Base-by-base conservation (phyloP, 305 asterid species). In the Rubia tinctorum region DNA sequence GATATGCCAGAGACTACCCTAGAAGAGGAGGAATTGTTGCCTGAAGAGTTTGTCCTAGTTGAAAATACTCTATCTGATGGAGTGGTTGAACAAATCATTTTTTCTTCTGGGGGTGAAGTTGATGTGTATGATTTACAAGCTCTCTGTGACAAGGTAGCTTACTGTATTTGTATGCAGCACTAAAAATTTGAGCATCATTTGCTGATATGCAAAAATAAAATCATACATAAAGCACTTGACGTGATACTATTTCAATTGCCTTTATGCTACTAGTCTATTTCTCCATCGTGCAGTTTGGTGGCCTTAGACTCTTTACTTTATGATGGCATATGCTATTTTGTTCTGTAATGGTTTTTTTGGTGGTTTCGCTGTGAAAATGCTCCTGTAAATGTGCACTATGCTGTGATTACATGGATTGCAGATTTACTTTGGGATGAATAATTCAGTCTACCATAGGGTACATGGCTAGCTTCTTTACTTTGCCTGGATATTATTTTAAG, bases 121-220 rank as follows among this genome's bases (percentile, higher is more conserved):
- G 97, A 95, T 63, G 90, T 92, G 61, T 95, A 89, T 84, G 90
- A 91, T 84, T 95, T 95, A 66, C 93, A 95, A 88, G 89, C 82
- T 20, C 89, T 95, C 66, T 92, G 98, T 30, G 98, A 92, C 81
- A 92, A 91, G 98, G 99, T 94, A 73, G 66, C 68, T 45, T 66
- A 34, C 43, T 72, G 23, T 23, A n/a, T 64, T 59, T 68, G 22
- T 30, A 22, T 56, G 42, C 56, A 13, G 14, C 22, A 17, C 23
- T n/a, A 17, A 8, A 45, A 18, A 10, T 42, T 7, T 47, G 4
- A n/a, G 7, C 63, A 27, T 49, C 59, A 44, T 22, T 67, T 67
- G n/a, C 18, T 25, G 6, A 40, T n/a, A 1, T 42, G 53, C 45
- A 18, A 11, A n/a, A 49, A 0, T 4, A 49, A n/a, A 22, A 10